Evolutionary conservation across 106 monocot genomes (phyloP).

Genomic region (Cymbidium sinense): DNA sequence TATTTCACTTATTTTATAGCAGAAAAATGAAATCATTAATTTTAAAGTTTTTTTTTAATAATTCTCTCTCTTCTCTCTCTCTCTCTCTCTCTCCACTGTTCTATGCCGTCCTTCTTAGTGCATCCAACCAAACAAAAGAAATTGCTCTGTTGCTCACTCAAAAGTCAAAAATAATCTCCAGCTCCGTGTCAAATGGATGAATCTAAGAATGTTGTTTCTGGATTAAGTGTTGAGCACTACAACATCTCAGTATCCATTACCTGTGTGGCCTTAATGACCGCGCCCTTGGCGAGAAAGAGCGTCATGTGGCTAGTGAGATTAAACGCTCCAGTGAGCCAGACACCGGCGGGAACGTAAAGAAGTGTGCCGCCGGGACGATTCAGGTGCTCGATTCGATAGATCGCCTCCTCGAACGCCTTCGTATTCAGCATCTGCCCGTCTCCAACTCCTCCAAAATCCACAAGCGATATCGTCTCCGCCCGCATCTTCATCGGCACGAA

Average conservation of each 20-base stretch:
- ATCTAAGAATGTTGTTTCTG: background rate
- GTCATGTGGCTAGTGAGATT: slow-evolving; percentile 72
- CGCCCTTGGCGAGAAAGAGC: slow-evolving; percentile 46
- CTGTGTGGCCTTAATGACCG: slow-evolving; percentile 55
- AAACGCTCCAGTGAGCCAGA: slow-evolving; percentile 60
- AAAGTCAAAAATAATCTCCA: background rate
- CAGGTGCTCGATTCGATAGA: slow-evolving; percentile 49
- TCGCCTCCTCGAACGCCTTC: slow-evolving; percentile 37
- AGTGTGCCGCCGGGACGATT: slow-evolving; percentile 40
- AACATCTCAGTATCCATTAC: slow-evolving; percentile 9
- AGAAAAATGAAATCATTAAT: background rate
- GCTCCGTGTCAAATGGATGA: background rate
- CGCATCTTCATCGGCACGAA: slow-evolving; percentile 46
- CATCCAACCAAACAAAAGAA: background rate
- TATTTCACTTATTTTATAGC: background rate
- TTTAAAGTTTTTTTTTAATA: too few relatives aligned
- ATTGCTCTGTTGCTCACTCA: background rate
- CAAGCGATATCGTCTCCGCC: slow-evolving; percentile 37
- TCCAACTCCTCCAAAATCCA: slow-evolving; percentile 60
- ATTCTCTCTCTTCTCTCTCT: too few relatives aligned
- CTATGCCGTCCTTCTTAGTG: background rate
- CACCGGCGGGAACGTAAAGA: slow-evolving; percentile 40
- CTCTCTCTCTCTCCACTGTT: too few relatives aligned
- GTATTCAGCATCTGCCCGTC: slow-evolving; percentile 53
- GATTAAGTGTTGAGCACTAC: too few relatives aligned